These are phyloP conservation scores for Bifiguratus adelaidae DNA, from an alignment of 192 early-diverging fungal genomes.

Conservation along the genomic window DNA sequence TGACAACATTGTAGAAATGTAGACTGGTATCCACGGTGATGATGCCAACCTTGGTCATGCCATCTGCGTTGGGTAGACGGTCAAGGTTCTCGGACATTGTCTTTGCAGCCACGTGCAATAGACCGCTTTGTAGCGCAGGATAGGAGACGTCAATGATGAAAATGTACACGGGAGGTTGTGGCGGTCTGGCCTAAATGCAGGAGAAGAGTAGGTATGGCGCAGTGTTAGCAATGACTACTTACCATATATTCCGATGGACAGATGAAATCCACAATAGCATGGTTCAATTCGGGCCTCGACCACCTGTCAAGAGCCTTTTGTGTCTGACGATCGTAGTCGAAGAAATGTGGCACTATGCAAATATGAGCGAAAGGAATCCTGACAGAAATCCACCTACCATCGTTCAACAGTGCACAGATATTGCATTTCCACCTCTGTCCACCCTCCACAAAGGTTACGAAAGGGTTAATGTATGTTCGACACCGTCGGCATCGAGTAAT, in stretches of 20 bases:
- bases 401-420: constrained; percentile 81
- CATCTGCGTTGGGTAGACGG: constrained; percentile 61
- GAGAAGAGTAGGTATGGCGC: neutral
- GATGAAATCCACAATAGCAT: constrained; percentile 84
- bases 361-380: neutral
- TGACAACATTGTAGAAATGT: constrained; percentile 67
- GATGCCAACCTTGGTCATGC: constrained; percentile 64
- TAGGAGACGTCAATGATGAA: constrained; percentile 78
- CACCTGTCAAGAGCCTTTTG: constrained; percentile 71
- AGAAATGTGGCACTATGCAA: constrained; percentile 38
- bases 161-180: constrained; percentile 72
- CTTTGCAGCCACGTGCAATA: constrained; percentile 35
- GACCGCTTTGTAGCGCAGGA: constrained; percentile 55
- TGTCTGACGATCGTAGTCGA: constrained; percentile 80
- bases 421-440: constrained; percentile 90
- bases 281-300: constrained; percentile 75
- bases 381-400: constrained; percentile 24
- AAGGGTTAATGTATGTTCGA: constrained; percentile 92
- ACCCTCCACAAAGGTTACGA: constrained; percentile 78
- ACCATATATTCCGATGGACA: constrained; percentile 61
- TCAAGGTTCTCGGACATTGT: constrained; percentile 53
- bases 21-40: constrained; percentile 67
- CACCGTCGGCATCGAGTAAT: constrained; percentile 84
- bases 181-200: constrained; percentile 69
- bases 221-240: too few relatives aligned